These are phyloP conservation scores for Xylaria sp. DNA, from an alignment of 2,329 filamentous ascomycete genomes.

Conservation along the genomic window DNA sequence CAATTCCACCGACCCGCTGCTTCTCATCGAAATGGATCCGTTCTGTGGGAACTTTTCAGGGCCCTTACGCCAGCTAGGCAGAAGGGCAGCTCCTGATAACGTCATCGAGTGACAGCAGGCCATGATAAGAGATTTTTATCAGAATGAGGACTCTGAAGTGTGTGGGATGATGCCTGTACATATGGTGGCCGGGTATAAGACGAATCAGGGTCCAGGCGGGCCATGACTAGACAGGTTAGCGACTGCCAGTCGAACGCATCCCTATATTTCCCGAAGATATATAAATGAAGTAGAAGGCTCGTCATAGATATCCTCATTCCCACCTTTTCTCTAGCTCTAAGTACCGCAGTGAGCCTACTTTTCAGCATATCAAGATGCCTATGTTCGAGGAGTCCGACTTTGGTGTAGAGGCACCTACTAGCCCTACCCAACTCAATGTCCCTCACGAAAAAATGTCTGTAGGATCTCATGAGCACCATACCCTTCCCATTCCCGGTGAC, in stretches of 20 bases:
- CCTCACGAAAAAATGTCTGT: constrained; percentile 24
- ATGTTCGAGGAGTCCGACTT: constrained; percentile 69
- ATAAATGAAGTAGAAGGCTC: constrained; percentile 9
- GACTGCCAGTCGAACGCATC: constrained; percentile 8
- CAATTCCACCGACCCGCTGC: constrained; percentile 15
- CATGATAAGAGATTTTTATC: constrained; percentile 26
- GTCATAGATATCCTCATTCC: constrained; percentile 10
- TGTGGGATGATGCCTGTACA: not conserved
- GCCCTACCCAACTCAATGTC: constrained; percentile 37
- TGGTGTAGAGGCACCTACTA: constrained; percentile 52
- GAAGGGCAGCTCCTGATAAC: constrained; percentile 19
- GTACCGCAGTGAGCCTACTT: not conserved
- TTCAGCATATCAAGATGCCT: constrained; percentile 62
- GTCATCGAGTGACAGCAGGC: constrained; percentile 27
- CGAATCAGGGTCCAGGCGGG: constrained; percentile 19
- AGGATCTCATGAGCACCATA: constrained; percentile 35
- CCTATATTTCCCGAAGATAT: constrained; percentile 17
- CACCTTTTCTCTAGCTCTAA: constrained; percentile 12
- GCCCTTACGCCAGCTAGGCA: constrained; percentile 13
- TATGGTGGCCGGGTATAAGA: constrained; percentile 25
- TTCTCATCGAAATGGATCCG: constrained; percentile 25
- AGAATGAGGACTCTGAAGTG: not conserved
- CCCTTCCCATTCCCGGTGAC: constrained; percentile 58
- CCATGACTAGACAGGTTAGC: constrained; percentile 25
- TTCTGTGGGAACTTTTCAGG: constrained; percentile 26